Conservation (phyloP, 2,329 filamentous ascomycete genomes). For the Stachybotrys chlorohalonatus region DNA sequence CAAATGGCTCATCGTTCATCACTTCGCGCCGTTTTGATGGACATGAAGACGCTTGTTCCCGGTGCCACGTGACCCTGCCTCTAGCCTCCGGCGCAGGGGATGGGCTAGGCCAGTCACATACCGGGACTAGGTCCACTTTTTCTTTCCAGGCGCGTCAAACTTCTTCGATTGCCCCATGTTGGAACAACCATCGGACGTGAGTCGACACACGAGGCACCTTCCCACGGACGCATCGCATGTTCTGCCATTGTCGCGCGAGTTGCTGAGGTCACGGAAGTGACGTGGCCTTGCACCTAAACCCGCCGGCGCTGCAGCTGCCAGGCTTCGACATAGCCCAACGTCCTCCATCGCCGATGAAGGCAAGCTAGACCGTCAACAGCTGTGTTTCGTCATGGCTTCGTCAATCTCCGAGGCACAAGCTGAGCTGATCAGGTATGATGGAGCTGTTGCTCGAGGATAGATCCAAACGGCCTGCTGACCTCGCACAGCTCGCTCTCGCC, state of each 20-base stretch:
- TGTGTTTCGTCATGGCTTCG: conserved; percentile 21
- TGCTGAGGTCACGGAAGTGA: background rate
- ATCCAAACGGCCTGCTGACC: conserved; percentile 1
- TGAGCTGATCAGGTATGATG: conserved; percentile 47
- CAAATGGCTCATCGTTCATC: too few species aligned
- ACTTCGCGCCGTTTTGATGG: too few species aligned
- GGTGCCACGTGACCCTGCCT: too few species aligned
- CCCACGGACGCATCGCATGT: background rate
- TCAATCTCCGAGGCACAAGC: conserved; percentile 41
- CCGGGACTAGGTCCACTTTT: background rate
- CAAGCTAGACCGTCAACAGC: background rate
- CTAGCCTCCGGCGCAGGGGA: too few species aligned
- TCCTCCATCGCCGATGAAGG: background rate
- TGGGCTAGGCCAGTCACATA: too few species aligned
- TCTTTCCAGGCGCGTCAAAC: conserved; percentile 1
- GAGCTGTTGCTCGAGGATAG: background rate
- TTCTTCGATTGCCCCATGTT: background rate
- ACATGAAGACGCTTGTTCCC: too few species aligned
- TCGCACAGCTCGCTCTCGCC: conserved; percentile 60
- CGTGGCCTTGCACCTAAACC: background rate
- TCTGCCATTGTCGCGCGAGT: background rate
- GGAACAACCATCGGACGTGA: background rate
- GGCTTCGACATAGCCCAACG: too few species aligned
- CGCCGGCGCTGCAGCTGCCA: too few species aligned
- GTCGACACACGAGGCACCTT: background rate